Evolutionary conservation across 441 rosid species (phyloP).

Genomic region (Pelargonium myrrhifolium): DNA sequence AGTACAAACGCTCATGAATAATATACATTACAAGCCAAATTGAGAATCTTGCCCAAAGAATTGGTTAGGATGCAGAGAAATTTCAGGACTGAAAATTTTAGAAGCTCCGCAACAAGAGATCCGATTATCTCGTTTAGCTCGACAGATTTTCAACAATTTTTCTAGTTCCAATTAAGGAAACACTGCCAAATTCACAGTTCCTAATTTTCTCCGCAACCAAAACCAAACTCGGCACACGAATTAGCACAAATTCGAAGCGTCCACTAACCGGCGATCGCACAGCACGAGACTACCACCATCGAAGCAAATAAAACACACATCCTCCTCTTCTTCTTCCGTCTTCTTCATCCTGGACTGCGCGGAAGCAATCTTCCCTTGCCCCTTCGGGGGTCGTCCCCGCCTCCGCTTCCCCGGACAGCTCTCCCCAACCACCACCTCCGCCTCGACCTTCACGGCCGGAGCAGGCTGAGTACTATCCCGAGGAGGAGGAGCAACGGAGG

Average conservation of each 20-base stretch:
- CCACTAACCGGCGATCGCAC: conserved; percentile 90
- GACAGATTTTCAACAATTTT: background rate
- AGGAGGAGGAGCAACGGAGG: conserved; percentile 12
- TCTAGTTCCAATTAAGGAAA: background rate
- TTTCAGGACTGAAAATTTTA: no score
- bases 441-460: conserved; percentile 27
- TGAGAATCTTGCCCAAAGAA: background rate
- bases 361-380: conserved; percentile 23
- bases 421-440: conserved; percentile 24
- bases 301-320: conserved; percentile 97
- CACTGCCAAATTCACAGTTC: background rate
- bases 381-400: conserved; percentile 78
- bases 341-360: conserved; percentile 28
- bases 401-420: conserved; percentile 40
- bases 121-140: background rate
- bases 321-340: conserved; percentile 54
- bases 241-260: conserved; percentile 1
- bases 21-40: conserved; percentile 7
- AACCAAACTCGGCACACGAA: background rate
- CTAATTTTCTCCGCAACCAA: conserved; percentile 11
- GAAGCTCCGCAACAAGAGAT: background rate
- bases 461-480: background rate
- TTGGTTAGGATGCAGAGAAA: no score
- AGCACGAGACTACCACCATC: conserved; percentile 98
- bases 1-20: conserved; percentile 9